A percentile compares a stretch with the other conserved stretches of the same genome.
Conservation (phyloP, 192 early-diverging fungal species). For the Coemansia pectinata region DNA sequence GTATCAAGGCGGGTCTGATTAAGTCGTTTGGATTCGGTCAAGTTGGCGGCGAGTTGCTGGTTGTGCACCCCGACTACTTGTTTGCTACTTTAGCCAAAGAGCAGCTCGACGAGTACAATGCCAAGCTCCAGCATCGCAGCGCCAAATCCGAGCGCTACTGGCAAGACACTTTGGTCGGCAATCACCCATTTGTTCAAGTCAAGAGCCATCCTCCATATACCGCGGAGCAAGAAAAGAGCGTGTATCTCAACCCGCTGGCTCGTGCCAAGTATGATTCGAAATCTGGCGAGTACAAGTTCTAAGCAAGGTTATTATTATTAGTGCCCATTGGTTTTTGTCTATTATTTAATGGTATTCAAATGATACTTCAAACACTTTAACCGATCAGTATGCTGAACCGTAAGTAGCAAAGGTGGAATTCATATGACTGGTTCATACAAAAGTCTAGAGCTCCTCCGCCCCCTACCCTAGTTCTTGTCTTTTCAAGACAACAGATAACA, state of each 20-base stretch:
- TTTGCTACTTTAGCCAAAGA: too few species aligned
- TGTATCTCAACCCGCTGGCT: conserved; percentile 19
- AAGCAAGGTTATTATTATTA: not conserved
- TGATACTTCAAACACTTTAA: too few species aligned
- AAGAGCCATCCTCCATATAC: conserved; percentile 27
- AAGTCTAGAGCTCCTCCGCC: too few species aligned
- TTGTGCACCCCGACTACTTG: conserved; percentile 67
- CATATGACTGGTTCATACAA: too few species aligned
- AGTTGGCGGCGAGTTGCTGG: conserved; percentile 65
- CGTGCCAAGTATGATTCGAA: conserved; percentile 17
- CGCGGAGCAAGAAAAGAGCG: conserved; percentile 15
- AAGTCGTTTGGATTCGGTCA: conserved; percentile 74
- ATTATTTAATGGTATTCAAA: too few species aligned
- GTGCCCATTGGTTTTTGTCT: too few species aligned
- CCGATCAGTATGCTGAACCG: too few species aligned
- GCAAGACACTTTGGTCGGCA: conserved; percentile 34
- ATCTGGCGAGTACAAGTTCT: conserved; percentile 21
- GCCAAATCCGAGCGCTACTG: conserved; percentile 15
- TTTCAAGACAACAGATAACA: too few species aligned
- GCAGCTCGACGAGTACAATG: conserved; percentile 18
- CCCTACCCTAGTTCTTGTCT: too few species aligned
- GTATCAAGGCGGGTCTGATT: conserved; percentile 64
- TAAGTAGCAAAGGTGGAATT: too few species aligned
- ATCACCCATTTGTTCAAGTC: conserved; percentile 34
- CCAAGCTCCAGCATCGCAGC: conserved; percentile 5